Evolutionary conservation across 352 stramenopile species (phyloP).

Genomic region (Phytophthora pseudosyringae): DNA sequence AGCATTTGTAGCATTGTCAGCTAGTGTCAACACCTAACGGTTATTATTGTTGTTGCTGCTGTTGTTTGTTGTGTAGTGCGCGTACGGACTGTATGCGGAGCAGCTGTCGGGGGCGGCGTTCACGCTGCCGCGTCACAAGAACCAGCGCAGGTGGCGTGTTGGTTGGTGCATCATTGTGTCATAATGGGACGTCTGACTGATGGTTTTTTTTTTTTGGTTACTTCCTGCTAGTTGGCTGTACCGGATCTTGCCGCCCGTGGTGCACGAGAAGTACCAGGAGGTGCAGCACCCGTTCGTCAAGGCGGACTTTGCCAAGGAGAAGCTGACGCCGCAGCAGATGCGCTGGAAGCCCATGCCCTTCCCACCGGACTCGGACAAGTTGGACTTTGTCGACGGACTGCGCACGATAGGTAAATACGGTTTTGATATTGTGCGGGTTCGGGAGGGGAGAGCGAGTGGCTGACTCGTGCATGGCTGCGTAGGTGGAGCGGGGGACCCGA

Average conservation of each 20-base stretch:
- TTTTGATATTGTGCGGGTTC: neutral
- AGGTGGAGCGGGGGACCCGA: conserved; percentile 87
- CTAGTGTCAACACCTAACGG: neutral
- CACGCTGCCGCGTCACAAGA: conserved; percentile 91
- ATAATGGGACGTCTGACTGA: conserved; percentile 6
- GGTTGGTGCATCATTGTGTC: conserved; percentile 43
- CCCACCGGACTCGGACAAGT: conserved; percentile 44
- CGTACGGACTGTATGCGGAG: conserved; percentile 94
- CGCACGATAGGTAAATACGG: conserved; percentile 64
- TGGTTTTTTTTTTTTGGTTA: neutral
- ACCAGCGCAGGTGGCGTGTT: conserved; percentile 73
- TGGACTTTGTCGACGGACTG: conserved; percentile 92
- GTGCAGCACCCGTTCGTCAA: conserved; percentile 60
- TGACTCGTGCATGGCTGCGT: neutral
- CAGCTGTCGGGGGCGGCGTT: conserved; percentile 97
- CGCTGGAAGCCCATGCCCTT: conserved; percentile 91
- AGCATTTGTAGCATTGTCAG: neutral
- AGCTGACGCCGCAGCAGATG: conserved; percentile 91
- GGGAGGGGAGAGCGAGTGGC: neutral
- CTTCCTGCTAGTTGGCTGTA: conserved; percentile 91
- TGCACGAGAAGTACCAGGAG: conserved; percentile 77
- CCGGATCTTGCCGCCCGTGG: conserved; percentile 88
- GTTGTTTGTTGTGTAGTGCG: conserved; percentile 48
- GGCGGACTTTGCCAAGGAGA: conserved; percentile 72
- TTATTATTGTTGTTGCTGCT: neutral